Evolutionary conservation across 2,329 filamentous ascomycete species (phyloP), one percentile per base, ranked within the genome.

Genomic region (Microthyrium microscopicum): DNA sequence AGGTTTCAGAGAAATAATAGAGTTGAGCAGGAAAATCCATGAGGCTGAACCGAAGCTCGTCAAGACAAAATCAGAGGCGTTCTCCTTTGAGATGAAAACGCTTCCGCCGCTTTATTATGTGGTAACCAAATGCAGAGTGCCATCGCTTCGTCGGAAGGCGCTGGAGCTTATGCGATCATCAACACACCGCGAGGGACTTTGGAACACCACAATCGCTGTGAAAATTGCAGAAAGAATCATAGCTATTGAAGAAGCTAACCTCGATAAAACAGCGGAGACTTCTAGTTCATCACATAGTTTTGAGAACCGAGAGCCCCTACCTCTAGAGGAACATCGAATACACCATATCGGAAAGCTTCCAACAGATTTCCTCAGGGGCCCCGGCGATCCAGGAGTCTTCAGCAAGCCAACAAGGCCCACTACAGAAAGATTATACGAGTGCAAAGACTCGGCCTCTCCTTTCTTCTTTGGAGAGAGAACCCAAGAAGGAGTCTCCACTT

Each of bases 181-280:
- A 9, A 24, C 30, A n/a, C 22, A 31, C 5, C 31, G 35, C 4
- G 31, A 35, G 16, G 29, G 35, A 11, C 26, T 38, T 29, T 34
- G 16, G 35, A 34, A 16, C 26, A 21, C 5, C 15, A 29, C 20
- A 13, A 17, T 17, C 30, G 25, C n/a, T 34, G 12, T 22, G 20
- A 15, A 8, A 5, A 20, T 15, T 34, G 29, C 15, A 20, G 9
- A 18, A 6, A 17, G 31, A 4, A 26, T 34, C 7, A 34, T 35
- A 18, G 20, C 16, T 12, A 20, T 38, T 20, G 35, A 38, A 31
- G 31, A 38, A 34, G 34, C n/a, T n/a, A n/a, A n/a, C n/a, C n/a
- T n/a, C n/a, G n/a, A n/a, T n/a, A n/a, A n/a, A n/a, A n/a, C n/a
- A 36, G 20, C 21, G 28, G 17, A 11, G 30, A 6, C 16, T 20